Conservation (phyloP, 129 eudicot species). For the Flaveria trinervia region DNA sequence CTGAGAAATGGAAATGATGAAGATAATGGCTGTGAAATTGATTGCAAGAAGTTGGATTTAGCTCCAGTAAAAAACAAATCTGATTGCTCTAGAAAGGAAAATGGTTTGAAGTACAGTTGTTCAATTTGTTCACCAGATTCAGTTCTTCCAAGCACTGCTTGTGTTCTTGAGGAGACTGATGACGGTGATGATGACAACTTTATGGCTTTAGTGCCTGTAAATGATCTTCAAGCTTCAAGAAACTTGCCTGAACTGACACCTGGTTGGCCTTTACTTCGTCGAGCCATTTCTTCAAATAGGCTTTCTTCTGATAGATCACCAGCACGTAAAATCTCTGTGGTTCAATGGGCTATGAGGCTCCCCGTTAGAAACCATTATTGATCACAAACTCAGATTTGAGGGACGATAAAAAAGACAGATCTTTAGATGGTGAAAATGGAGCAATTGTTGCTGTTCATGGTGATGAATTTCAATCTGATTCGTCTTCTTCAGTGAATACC, state of each 20-base stretch:
- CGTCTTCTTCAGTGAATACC: conserved; percentile 35
- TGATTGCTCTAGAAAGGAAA: not conserved
- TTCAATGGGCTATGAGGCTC: conserved; percentile 79
- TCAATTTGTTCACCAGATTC: conserved; percentile 67
- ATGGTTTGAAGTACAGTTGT: conserved; percentile 40
- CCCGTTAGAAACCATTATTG: conserved; percentile 52
- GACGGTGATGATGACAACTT: conserved; percentile 38
- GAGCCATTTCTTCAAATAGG: conserved; percentile 50
- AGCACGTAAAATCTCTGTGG: conserved; percentile 59
- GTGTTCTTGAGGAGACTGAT: conserved; percentile 36
- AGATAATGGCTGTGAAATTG: conserved; percentile 28
- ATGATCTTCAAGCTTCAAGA: conserved; percentile 43
- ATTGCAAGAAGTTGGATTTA: too few relatives aligned
- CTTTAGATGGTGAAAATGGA: conserved; percentile 48
- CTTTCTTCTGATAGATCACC: conserved; percentile 33
- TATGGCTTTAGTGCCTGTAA: conserved; percentile 65
- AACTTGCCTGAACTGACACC: conserved; percentile 59
- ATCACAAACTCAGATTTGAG: conserved; percentile 38
- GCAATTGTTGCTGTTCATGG: conserved; percentile 64
- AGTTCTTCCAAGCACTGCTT: conserved; percentile 29
- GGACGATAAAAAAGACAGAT: conserved; percentile 20
- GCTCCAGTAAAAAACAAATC: too few relatives aligned
- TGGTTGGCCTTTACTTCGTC: conserved; percentile 86
- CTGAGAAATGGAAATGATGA: conserved; percentile 32
- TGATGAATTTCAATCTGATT: conserved; percentile 25